phyloP scores from a whole-genome alignment of 2,329 filamentous ascomycete species.

The Hortaea werneckii region DNA sequence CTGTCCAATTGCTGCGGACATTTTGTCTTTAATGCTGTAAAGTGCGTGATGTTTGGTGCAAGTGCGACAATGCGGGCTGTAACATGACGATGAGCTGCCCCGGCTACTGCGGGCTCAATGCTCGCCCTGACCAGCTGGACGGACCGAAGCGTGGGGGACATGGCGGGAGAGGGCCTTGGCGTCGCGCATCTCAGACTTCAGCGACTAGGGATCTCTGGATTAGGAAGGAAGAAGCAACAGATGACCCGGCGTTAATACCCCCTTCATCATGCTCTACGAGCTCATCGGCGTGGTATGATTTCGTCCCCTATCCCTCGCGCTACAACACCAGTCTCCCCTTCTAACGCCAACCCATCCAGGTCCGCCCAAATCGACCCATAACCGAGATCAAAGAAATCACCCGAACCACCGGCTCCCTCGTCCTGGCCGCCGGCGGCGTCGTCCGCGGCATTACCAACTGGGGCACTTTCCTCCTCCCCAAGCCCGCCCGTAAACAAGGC shows the following conservation, averaged over 20 bases:
- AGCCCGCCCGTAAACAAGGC: slow-evolving; percentile 69
- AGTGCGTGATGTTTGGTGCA: too few species aligned
- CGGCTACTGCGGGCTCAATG: neutral
- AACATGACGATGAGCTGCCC: neutral
- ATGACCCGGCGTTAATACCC: slow-evolving; percentile 4
- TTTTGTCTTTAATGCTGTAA: neutral
- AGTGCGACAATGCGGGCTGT: too few species aligned
- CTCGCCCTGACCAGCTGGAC: neutral
- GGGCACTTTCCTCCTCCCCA: slow-evolving; percentile 83
- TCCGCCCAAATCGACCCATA: slow-evolving; percentile 73
- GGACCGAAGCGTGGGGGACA: neutral
- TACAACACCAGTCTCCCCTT: neutral
- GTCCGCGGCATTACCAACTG: slow-evolving; percentile 91
- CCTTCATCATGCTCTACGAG: slow-evolving; percentile 76
- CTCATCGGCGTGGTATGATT: slow-evolving; percentile 78
- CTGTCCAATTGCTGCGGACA: slow-evolving; percentile 10
- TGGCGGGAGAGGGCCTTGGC: neutral
- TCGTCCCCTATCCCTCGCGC: neutral
- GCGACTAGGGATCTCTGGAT: neutral
- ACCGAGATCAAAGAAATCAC: slow-evolving; percentile 96
- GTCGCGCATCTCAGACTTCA: neutral
- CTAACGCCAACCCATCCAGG: slow-evolving; percentile 42
- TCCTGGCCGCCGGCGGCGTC: slow-evolving; percentile 77
- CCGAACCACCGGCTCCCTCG: slow-evolving; percentile 67
- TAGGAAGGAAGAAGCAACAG: neutral